Evolutionary conservation across 2,329 filamentous ascomycete species (phyloP).

Genomic region (Curvularia sp.): DNA sequence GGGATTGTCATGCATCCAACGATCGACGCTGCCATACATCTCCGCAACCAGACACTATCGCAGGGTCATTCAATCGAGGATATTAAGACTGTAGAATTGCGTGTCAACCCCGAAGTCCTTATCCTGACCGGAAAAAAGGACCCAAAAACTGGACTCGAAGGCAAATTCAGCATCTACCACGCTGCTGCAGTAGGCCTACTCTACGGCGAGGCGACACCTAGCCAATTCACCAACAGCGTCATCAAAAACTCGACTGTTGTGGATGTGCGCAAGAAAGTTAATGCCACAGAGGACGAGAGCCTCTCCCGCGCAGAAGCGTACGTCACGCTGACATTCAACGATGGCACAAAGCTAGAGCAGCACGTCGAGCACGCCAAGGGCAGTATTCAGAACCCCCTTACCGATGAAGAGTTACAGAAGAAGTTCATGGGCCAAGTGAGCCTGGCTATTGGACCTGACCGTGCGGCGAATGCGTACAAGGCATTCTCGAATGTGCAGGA

Average conservation of each 20-base stretch:
- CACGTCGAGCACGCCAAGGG: not conserved
- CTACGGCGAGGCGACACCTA: not conserved
- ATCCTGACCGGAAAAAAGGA: not conserved
- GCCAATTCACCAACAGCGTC: not conserved
- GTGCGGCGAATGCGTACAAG: not conserved
- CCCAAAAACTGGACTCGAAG: not conserved
- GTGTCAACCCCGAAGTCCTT: not conserved
- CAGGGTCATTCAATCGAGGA: not conserved
- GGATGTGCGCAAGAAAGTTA: not conserved
- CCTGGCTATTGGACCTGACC: not conserved
- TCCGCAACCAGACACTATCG: not conserved
- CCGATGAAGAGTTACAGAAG: not conserved
- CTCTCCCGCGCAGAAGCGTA: not conserved
- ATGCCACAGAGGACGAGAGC: not conserved
- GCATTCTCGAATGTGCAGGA: not conserved
- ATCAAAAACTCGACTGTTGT: not conserved
- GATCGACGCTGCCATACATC: not conserved
- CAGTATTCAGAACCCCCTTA: slow-evolving; percentile 1
- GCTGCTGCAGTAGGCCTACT: not conserved
- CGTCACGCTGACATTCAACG: not conserved
- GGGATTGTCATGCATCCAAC: not conserved
- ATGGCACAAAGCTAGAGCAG: not conserved
- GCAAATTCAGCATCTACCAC: not conserved
- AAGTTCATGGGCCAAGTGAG: not conserved
- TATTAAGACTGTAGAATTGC: not conserved